Percentiles rank a stretch among this genome's conserved stretches.
phyloP scores from a whole-genome alignment of 1,284 basidiomycete genomes.

The Gomphus sp. region DNA sequence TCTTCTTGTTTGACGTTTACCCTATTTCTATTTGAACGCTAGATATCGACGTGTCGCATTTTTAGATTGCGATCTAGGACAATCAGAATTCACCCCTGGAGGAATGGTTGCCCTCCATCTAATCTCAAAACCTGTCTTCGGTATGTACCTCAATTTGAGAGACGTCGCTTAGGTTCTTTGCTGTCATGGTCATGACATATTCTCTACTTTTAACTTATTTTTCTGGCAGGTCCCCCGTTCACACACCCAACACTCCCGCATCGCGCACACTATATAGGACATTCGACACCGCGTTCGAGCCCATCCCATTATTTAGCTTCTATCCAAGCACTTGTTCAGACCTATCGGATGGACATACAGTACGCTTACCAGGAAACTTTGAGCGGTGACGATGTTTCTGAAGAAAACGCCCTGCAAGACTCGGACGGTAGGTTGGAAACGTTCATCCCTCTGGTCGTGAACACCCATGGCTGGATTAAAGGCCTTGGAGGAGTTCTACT shows the following conservation, averaged over 20 bases:
- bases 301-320: constrained; percentile 75
- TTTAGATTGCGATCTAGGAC: constrained; percentile 89
- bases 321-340: constrained; percentile 58
- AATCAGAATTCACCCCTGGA: constrained; percentile 87
- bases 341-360: constrained; percentile 66
- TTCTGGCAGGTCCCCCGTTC: constrained; percentile 65
- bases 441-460: constrained; percentile 79
- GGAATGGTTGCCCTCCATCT: constrained; percentile 80
- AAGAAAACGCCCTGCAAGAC: constrained; percentile 14
- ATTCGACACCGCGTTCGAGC: constrained; percentile 67
- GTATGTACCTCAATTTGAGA: constrained; percentile 28
- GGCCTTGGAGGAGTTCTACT: constrained; percentile 85
- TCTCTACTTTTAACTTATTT: neutral
- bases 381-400: constrained; percentile 12
- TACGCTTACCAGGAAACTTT: constrained; percentile 24
- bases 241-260: constrained; percentile 69
- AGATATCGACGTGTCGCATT: constrained; percentile 75
- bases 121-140: constrained; percentile 59
- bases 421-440: constrained; percentile 36
- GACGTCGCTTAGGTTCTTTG: neutral
- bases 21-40: neutral
- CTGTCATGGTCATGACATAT: neutral
- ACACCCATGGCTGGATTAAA: constrained; percentile 96
- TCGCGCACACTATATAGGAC: constrained; percentile 79
- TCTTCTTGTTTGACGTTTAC: neutral